Conservation (phyloP, 1,139 yeast species). For the Geotrichum klebahnii region DNA sequence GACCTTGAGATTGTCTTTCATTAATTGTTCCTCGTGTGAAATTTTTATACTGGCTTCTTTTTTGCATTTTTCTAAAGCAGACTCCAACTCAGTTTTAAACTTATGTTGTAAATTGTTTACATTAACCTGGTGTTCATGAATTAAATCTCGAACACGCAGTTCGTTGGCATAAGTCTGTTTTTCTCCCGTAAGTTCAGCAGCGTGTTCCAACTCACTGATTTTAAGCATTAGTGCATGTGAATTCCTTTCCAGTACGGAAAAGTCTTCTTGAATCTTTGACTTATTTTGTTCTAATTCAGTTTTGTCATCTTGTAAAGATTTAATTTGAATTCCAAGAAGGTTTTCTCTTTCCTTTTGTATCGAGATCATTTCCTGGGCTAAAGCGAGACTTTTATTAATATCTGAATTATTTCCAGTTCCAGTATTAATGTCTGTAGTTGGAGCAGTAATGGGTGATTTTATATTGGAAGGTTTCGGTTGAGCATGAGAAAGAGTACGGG, state of each 20-base stretch:
- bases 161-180: slow-evolving; percentile 40
- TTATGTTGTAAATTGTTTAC: slow-evolving; percentile 28
- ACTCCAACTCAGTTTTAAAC: slow-evolving; percentile 11
- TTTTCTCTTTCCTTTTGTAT: slow-evolving; percentile 17
- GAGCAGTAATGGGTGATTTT: background rate
- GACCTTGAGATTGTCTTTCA: slow-evolving; percentile 5
- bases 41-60: slow-evolving; percentile 31
- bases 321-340: slow-evolving; percentile 20
- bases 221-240: slow-evolving; percentile 24
- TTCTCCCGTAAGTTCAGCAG: slow-evolving; percentile 26
- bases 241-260: slow-evolving; percentile 36
- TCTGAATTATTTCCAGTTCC: background rate
- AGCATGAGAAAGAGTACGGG: background rate
- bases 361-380: slow-evolving; percentile 19
- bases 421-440: background rate
- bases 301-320: slow-evolving; percentile 25
- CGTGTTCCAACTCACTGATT: slow-evolving; percentile 11
- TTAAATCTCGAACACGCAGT: slow-evolving; percentile 15
- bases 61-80: slow-evolving; percentile 21
- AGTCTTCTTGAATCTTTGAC: slow-evolving; percentile 36
- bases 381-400: slow-evolving; percentile 4
- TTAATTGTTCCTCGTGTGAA: slow-evolving; percentile 8
- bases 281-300: slow-evolving; percentile 43
- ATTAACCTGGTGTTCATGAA: slow-evolving; percentile 21
- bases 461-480: background rate